Conservation (phyloP, 2,329 filamentous ascomycete genomes). For the Epichloe gansuensis region DNA sequence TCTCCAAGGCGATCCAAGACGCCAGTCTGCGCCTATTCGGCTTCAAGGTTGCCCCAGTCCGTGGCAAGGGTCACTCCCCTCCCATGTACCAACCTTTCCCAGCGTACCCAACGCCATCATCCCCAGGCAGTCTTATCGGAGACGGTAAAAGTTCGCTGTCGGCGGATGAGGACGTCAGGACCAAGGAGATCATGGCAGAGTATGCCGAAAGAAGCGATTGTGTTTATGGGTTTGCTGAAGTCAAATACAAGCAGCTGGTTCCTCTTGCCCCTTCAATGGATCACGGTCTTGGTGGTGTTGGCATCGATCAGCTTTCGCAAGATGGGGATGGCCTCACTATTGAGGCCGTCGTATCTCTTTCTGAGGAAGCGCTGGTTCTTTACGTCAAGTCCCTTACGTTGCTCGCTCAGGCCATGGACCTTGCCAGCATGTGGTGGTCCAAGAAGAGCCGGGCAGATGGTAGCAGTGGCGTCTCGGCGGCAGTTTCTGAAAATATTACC, state of each 20-base stretch:
- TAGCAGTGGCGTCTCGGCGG: conserved; percentile 26
- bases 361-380: conserved; percentile 87
- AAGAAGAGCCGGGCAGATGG: conserved; percentile 59
- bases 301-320: conserved; percentile 36
- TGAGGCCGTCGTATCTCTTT: conserved; percentile 75
- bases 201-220: conserved; percentile 88
- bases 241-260: conserved; percentile 96
- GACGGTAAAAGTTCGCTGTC: conserved; percentile 45
- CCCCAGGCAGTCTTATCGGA: conserved; percentile 50
- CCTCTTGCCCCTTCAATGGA: conserved; percentile 72
- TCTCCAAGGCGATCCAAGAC: conserved; percentile 90
- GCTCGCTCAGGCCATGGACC: conserved; percentile 88
- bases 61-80: conserved; percentile 57
- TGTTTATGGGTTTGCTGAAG: conserved; percentile 93
- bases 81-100: conserved; percentile 76
- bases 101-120: conserved; percentile 61
- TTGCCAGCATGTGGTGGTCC: conserved; percentile 85
- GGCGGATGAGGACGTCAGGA: conserved; percentile 64
- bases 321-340: conserved; percentile 69
- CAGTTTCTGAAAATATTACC: conserved; percentile 37
- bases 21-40: conserved; percentile 69
- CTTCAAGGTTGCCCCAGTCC: conserved; percentile 55
- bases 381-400: conserved; percentile 91
- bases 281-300: conserved; percentile 54
- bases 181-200: conserved; percentile 77